phyloP scores from a whole-genome alignment of 2,329 filamentous ascomycete genomes.

The Bisporella sp. region DNA sequence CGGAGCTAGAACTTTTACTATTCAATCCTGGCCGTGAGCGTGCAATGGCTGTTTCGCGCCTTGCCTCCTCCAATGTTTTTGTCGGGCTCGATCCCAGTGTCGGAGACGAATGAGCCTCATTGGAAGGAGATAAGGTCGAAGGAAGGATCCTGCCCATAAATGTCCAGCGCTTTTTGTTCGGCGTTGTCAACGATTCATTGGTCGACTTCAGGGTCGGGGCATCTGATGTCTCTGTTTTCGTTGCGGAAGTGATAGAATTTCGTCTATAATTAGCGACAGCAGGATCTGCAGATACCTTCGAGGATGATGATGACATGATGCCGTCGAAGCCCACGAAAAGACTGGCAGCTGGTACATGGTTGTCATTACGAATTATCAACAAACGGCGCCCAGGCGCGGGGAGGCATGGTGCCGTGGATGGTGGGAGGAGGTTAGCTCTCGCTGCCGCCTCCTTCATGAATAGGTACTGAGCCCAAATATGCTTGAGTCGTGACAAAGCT shows the following conservation, averaged over 20 bases:
- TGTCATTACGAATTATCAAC: slow-evolving; percentile 64
- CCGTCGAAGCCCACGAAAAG: slow-evolving; percentile 58
- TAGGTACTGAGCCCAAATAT: slow-evolving; percentile 58
- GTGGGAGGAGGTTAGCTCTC: slow-evolving; percentile 37
- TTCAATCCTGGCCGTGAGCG: slow-evolving; percentile 31
- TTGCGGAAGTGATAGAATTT: slow-evolving; percentile 16
- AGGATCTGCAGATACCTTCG: slow-evolving; percentile 7
- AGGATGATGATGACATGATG: slow-evolving; percentile 27
- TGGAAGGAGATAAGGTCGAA: slow-evolving; percentile 29
- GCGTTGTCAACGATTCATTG: slow-evolving; percentile 11
- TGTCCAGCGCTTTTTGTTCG: slow-evolving; percentile 52
- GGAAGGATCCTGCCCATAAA: slow-evolving; percentile 57
- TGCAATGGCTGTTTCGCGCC: slow-evolving; percentile 42
- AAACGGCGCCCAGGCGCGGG: slow-evolving; percentile 63
- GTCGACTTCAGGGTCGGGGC: slow-evolving; percentile 10
- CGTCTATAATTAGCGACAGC: slow-evolving; percentile 15
- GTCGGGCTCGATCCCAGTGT: slow-evolving; percentile 20
- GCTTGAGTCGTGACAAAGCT: slow-evolving; percentile 48
- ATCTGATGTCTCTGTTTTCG: slow-evolving; percentile 12
- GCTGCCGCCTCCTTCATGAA: slow-evolving; percentile 51
- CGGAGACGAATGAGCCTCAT: slow-evolving; percentile 5
- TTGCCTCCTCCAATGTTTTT: slow-evolving; percentile 43
- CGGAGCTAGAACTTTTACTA: slow-evolving; percentile 47
- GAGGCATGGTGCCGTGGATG: slow-evolving; percentile 59
- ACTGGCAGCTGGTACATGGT: slow-evolving; percentile 21